phyloP scores from a whole-genome alignment of 2,329 filamentous ascomycete genomes.

The Chaetomiaceae sp. region DNA sequence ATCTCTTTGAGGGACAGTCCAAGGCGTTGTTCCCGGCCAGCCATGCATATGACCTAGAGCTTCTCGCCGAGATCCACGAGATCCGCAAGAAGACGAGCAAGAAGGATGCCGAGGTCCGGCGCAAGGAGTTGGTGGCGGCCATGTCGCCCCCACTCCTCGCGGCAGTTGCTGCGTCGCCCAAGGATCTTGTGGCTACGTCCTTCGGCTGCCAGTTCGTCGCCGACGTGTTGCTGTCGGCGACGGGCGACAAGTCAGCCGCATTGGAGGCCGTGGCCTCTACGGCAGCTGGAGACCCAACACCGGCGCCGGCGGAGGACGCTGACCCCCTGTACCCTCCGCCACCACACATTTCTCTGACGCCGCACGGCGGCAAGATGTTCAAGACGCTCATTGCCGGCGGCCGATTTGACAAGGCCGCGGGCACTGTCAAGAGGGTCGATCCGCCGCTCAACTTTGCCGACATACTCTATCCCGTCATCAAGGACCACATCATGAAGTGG shows the following conservation, averaged over 20 bases:
- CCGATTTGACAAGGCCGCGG: conserved; percentile 70
- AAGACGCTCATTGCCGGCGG: conserved; percentile 90
- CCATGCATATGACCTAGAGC: conserved; percentile 61
- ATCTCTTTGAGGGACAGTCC: conserved; percentile 69
- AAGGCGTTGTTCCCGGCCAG: conserved; percentile 57
- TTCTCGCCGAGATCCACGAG: conserved; percentile 72
- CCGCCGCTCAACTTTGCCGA: conserved; percentile 77
- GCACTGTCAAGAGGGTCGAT: conserved; percentile 65
- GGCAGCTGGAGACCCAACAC: conserved; percentile 52
- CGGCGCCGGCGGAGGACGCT: conserved; percentile 36
- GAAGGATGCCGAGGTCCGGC: conserved; percentile 75
- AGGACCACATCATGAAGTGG: conserved; percentile 72
- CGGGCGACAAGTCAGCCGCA: conserved; percentile 72
- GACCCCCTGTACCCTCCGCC: conserved; percentile 31
- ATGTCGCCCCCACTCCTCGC: conserved; percentile 72
- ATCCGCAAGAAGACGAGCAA: conserved; percentile 84
- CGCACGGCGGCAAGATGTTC: conserved; percentile 74
- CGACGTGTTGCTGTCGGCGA: conserved; percentile 72
- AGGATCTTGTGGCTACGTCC: conserved; percentile 65
- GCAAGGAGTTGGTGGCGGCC: conserved; percentile 69
- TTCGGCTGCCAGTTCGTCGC: conserved; percentile 85
- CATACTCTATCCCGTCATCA: conserved; percentile 76
- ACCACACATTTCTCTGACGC: conserved; percentile 56
- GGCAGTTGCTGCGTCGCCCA: conserved; percentile 64
- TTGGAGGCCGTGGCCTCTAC: conserved; percentile 65